Evolutionary conservation across 2,329 filamentous ascomycete species (phyloP).

Genomic region (Aspergillus tanneri): DNA sequence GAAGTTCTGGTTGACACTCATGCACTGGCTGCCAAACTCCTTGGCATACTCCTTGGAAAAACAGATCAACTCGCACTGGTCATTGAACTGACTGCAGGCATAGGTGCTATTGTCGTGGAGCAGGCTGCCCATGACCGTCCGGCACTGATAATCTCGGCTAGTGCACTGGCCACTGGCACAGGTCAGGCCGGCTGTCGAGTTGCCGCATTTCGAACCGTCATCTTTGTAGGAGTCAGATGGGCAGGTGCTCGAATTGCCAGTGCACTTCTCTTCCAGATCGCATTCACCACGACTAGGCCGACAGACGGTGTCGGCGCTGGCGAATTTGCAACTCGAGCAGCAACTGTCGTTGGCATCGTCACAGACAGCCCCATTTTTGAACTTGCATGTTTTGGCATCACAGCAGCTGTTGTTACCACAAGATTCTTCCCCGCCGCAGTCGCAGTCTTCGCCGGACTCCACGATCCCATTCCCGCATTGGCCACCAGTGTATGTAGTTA

Average conservation of each 20-base stretch:
- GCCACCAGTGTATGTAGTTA: constrained; percentile 76
- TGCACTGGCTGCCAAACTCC: constrained; percentile 70
- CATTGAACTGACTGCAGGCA: constrained; percentile 63
- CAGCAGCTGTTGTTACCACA: constrained; percentile 81
- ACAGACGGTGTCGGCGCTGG: constrained; percentile 68
- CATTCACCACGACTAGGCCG: constrained; percentile 75
- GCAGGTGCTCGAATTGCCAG: constrained; percentile 69
- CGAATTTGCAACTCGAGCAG: constrained; percentile 45
- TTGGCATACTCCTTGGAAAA: constrained; percentile 63
- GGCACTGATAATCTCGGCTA: constrained; percentile 84
- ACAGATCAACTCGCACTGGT: constrained; percentile 75
- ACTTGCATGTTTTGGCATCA: constrained; percentile 81
- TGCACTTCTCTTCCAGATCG: constrained; percentile 81
- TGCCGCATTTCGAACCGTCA: constrained; percentile 72
- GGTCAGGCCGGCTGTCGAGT: constrained; percentile 54
- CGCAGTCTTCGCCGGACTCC: constrained; percentile 89
- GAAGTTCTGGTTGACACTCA: constrained; percentile 80
- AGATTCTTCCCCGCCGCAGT: constrained; percentile 75
- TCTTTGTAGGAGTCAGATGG: constrained; percentile 68
- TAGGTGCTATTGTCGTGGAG: constrained; percentile 73
- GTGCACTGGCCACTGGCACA: constrained; percentile 96
- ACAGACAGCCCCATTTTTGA: constrained; percentile 72
- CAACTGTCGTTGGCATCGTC: constrained; percentile 55
- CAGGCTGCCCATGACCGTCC: constrained; percentile 73
- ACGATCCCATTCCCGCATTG: constrained; percentile 98